phyloP scores from a whole-genome alignment of 805 yeast species.

The Schwanniomyces vanrijiae region DNA sequence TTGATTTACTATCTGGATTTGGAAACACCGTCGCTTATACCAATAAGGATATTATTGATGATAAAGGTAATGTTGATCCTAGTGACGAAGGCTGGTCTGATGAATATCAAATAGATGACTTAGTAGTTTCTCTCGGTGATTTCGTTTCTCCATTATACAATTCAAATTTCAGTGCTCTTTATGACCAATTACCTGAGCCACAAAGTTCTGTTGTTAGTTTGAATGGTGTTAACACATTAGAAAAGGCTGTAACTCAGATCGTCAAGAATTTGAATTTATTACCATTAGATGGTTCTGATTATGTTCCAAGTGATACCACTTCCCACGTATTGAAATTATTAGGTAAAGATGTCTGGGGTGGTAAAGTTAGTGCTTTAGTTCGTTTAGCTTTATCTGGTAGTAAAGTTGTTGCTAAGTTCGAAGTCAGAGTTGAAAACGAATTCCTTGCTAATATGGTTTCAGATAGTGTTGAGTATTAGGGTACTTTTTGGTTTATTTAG shows the following conservation, averaged over 20 bases:
- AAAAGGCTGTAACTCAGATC: constrained; percentile 50
- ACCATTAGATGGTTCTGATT: constrained; percentile 74
- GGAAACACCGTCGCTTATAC: constrained; percentile 70
- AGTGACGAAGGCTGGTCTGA: constrained; percentile 85
- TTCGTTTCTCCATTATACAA: constrained; percentile 75
- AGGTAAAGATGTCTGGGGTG: constrained; percentile 71
- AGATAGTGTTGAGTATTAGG: constrained; percentile 27
- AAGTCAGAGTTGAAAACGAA: constrained; percentile 49
- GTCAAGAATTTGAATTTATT: constrained; percentile 45
- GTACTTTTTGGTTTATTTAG: constrained; percentile 1
- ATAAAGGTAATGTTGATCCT: constrained; percentile 62
- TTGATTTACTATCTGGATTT: constrained; percentile 46
- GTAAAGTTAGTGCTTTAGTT: constrained; percentile 52
- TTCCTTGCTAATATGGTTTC: constrained; percentile 52
- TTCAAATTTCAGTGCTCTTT: constrained; percentile 70
- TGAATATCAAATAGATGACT: constrained; percentile 86
- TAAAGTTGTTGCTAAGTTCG: constrained; percentile 60
- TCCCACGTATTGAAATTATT: constrained; percentile 76
- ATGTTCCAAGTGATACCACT: constrained; percentile 55
- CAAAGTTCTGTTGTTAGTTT: constrained; percentile 73
- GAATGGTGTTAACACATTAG: constrained; percentile 37
- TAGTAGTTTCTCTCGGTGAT: constrained; percentile 76
- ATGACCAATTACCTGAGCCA: constrained; percentile 64
- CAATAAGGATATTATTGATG: constrained; percentile 75
- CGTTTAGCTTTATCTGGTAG: constrained; percentile 55